Evolutionary conservation across 1,139 yeast genomes (phyloP).

Genomic region (Debaryomyces nepalensis): DNA sequence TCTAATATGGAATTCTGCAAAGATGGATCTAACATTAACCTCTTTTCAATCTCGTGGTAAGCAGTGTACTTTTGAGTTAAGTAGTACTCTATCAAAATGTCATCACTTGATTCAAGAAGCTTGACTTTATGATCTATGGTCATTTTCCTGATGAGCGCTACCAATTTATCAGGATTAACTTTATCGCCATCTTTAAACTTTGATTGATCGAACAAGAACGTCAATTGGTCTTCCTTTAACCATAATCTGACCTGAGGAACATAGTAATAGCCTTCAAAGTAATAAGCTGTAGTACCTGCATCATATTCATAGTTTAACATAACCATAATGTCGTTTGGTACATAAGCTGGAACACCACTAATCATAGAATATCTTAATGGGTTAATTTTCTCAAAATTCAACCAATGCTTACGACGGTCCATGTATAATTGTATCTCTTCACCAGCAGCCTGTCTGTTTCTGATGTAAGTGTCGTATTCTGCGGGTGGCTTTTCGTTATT

Average conservation of each 20-base stretch:
- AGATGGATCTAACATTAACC: constrained; percentile 27
- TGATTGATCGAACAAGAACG: constrained; percentile 18
- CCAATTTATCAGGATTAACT: constrained; percentile 20
- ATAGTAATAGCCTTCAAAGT: constrained; percentile 33
- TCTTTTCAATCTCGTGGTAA: constrained; percentile 41
- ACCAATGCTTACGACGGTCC: constrained; percentile 45
- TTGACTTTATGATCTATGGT: constrained; percentile 32
- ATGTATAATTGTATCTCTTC: constrained; percentile 32
- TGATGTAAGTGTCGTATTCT: constrained; percentile 29
- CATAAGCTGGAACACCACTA: constrained; percentile 42
- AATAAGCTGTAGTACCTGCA: constrained; percentile 30
- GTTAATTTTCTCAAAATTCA: constrained; percentile 33
- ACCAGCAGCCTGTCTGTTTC: constrained; percentile 18
- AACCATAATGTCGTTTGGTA: constrained; percentile 40
- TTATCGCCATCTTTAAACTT: constrained; percentile 19
- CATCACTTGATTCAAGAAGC: constrained; percentile 38
- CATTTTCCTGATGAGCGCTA: constrained; percentile 22
- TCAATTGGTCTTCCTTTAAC: constrained; percentile 31
- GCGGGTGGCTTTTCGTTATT: constrained; percentile 37
- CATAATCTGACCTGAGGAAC: constrained; percentile 39
- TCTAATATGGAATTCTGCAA: constrained; percentile 25
- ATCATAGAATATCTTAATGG: constrained; percentile 39
- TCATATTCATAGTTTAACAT: constrained; percentile 38
- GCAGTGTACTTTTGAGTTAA: constrained; percentile 43
- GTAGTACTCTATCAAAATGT: constrained; percentile 45